Evolutionary conservation across 441 rosid species (phyloP).

Genomic region (Viola pubescens): DNA sequence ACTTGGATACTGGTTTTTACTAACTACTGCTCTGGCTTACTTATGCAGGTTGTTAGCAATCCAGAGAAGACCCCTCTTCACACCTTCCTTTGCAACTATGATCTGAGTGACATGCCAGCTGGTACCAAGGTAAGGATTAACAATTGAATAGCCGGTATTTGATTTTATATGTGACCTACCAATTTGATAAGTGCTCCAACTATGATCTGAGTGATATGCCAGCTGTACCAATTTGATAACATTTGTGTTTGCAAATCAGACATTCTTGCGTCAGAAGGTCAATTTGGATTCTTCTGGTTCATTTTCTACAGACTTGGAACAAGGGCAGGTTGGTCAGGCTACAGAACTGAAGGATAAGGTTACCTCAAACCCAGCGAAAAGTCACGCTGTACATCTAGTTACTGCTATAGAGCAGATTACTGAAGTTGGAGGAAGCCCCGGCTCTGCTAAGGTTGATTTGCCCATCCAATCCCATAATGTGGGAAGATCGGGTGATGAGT

Average conservation of each 20-base stretch:
- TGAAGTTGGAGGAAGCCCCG: constrained; percentile 8
- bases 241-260: constrained; percentile 34
- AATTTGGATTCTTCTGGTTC: constrained; percentile 55
- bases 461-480: constrained; percentile 10
- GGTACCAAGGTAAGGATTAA: constrained; percentile 66
- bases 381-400: constrained; percentile 8
- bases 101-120: constrained; percentile 90
- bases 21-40: constrained; percentile 19
- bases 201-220: neutral
- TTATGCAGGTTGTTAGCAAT: constrained; percentile 83
- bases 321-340: constrained; percentile 24
- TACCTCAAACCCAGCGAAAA: constrained; percentile 15
- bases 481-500: constrained; percentile 8
- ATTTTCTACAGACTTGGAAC: constrained; percentile 33
- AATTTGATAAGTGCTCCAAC: neutral
- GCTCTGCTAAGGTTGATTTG: constrained; percentile 6
- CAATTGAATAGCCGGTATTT: neutral
- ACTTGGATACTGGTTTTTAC: constrained; percentile 11
- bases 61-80: constrained; percentile 97
- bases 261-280: constrained; percentile 90
- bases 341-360: constrained; percentile 17
- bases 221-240: neutral
- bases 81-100: constrained; percentile 90
- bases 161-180: neutral
- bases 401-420: neutral